Conservation (phyloP, 345 rosid genomes). For the Limnanthes douglasii region DNA sequence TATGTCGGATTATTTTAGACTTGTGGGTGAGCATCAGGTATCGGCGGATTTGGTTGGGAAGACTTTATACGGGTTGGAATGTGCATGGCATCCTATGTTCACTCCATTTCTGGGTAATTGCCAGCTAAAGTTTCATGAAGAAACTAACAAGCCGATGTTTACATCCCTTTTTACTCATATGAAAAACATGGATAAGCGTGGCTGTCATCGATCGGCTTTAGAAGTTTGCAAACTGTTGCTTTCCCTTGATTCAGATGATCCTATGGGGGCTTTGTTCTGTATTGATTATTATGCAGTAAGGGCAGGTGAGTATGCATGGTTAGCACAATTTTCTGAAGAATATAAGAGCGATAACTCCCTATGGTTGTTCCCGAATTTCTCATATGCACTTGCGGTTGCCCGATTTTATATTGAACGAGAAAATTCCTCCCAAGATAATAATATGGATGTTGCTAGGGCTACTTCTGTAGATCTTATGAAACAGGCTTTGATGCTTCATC, state of each 20-base stretch:
- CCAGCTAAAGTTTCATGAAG: slow-evolving; percentile 55
- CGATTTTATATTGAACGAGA: slow-evolving; percentile 51
- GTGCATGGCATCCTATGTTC: slow-evolving; percentile 86
- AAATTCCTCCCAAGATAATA: slow-evolving; percentile 19
- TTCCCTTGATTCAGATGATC: slow-evolving; percentile 65
- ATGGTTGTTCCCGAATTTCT: slow-evolving; percentile 83
- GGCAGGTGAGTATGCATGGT: slow-evolving; percentile 73
- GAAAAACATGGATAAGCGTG: slow-evolving; percentile 81
- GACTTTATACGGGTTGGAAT: slow-evolving; percentile 73
- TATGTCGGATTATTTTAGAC: slow-evolving; percentile 81
- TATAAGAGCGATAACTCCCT: slow-evolving; percentile 58
- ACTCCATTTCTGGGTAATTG: slow-evolving; percentile 59
- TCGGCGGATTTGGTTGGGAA: slow-evolving; percentile 72
- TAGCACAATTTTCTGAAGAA: slow-evolving; percentile 63
- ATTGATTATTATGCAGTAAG: slow-evolving; percentile 80
- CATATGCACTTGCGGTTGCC: slow-evolving; percentile 77
- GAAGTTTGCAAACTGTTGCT: slow-evolving; percentile 87
- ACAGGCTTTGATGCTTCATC: slow-evolving; percentile 88
- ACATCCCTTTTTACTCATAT: slow-evolving; percentile 64
- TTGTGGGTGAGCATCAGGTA: slow-evolving; percentile 74
- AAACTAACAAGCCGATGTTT: slow-evolving; percentile 71
- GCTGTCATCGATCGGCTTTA: slow-evolving; percentile 81
- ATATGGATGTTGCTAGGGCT: slow-evolving; percentile 20
- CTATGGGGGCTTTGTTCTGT: slow-evolving; percentile 78
- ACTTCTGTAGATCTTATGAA: slow-evolving; percentile 59